A percentile compares a stretch with the other conserved stretches of the same genome.
Conservation (phyloP, 1,284 basidiomycete genomes). For the Trametes pubescens region DNA sequence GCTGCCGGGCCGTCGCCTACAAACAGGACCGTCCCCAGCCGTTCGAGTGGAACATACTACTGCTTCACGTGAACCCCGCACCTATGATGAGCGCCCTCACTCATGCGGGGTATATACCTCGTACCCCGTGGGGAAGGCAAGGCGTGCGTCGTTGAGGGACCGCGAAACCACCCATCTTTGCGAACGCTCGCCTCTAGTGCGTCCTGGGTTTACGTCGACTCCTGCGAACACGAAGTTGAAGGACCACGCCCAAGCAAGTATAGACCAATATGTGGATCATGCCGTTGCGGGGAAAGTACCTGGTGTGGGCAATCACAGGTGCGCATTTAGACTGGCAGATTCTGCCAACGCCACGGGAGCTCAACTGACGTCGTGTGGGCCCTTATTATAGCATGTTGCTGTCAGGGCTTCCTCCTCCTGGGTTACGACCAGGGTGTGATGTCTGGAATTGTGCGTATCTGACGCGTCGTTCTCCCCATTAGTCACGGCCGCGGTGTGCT, state of each 20-base stretch:
- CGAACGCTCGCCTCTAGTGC: neutral
- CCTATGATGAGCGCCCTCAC: conserved; percentile 25
- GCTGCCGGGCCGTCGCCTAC: conserved; percentile 20
- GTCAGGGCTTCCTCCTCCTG: conserved; percentile 50
- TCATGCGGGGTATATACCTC: conserved; percentile 21
- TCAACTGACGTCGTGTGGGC: neutral
- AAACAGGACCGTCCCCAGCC: neutral
- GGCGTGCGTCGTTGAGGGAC: neutral
- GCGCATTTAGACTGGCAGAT: conserved; percentile 15
- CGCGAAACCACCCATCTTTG: neutral
- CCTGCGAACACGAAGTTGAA: neutral
- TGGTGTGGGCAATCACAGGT: conserved; percentile 54
- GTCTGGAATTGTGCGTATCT: conserved; percentile 50
- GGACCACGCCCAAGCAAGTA: neutral
- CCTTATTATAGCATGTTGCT: conserved; percentile 46
- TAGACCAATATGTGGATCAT: conserved; percentile 45
- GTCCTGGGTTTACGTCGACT: neutral
- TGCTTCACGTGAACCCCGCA: conserved; percentile 26
- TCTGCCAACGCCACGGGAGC: neutral
- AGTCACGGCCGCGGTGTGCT: neutral
- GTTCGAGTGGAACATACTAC: conserved; percentile 18
- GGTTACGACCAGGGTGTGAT: conserved; percentile 59
- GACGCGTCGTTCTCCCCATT: neutral
- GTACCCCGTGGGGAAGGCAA: conserved; percentile 2
- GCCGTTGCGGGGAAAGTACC: conserved; percentile 47